phyloP scores from a whole-genome alignment of 1,284 basidiomycete species.

The Sparassis latifolia region DNA sequence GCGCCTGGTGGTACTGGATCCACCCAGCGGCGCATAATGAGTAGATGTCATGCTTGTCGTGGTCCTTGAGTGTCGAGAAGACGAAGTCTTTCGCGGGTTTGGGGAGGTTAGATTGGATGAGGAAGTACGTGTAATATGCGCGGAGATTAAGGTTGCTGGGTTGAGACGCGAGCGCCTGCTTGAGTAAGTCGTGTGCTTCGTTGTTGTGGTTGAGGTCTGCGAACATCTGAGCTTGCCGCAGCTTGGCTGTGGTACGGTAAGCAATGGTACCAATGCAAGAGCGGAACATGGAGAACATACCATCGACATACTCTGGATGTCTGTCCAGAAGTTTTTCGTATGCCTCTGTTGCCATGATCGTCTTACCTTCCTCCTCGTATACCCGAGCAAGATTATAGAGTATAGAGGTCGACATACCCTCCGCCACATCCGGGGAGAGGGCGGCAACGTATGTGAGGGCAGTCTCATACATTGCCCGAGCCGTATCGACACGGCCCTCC shows the following conservation, averaged over 20 bases:
- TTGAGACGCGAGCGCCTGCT: conserved; percentile 76
- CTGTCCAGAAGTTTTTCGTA: conserved; percentile 79
- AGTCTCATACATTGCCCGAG: conserved; percentile 56
- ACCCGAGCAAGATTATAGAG: conserved; percentile 86
- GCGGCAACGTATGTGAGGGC: conserved; percentile 54
- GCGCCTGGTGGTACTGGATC: conserved; percentile 77
- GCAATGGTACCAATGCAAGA: background rate
- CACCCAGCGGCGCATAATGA: conserved; percentile 84
- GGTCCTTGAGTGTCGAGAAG: conserved; percentile 74
- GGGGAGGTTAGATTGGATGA: conserved; percentile 65
- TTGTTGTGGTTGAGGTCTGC: conserved; percentile 61
- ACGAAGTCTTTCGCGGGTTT: conserved; percentile 84
- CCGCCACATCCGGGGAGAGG: conserved; percentile 45
- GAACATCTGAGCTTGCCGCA: conserved; percentile 80
- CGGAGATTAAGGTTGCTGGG: conserved; percentile 72
- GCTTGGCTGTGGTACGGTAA: conserved; percentile 59
- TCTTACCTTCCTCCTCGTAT: conserved; percentile 78
- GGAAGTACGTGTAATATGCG: conserved; percentile 84
- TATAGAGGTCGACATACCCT: conserved; percentile 73
- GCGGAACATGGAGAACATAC: conserved; percentile 38
- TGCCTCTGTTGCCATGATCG: conserved; percentile 69
- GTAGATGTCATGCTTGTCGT: conserved; percentile 84
- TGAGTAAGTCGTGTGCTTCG: conserved; percentile 82
- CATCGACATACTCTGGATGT: conserved; percentile 93
- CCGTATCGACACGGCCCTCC: conserved; percentile 55